These are phyloP conservation scores for Nemania diffusa DNA, from an alignment of 2,329 filamentous ascomycete genomes.

Conservation along the genomic window DNA sequence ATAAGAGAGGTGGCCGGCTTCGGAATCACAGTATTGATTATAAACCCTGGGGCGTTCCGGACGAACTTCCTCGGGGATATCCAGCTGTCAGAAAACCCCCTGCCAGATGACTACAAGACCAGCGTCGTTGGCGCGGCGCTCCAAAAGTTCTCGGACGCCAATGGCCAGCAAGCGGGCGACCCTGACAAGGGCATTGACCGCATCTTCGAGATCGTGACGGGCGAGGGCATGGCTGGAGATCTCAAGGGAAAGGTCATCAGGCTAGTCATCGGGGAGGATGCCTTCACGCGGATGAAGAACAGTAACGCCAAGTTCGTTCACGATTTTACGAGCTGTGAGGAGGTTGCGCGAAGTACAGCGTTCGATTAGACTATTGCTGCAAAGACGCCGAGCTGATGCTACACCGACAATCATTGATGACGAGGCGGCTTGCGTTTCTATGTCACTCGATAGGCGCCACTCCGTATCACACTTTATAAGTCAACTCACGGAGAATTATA, in stretches of 20 bases:
- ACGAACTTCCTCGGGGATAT: constrained; percentile 53
- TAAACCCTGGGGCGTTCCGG: constrained; percentile 56
- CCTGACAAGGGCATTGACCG: constrained; percentile 50
- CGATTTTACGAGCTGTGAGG: constrained; percentile 40
- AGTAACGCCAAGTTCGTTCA: constrained; percentile 38
- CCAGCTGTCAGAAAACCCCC: constrained; percentile 23
- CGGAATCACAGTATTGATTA: constrained; percentile 52
- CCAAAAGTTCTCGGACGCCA: constrained; percentile 29
- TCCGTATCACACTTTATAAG: no score
- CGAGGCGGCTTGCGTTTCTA: no score
- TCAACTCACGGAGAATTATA: no score
- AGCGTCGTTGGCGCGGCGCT: constrained; percentile 30
- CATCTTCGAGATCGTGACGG: constrained; percentile 53
- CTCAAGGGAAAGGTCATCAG: constrained; percentile 50
- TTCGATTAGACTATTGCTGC: constrained; percentile 16
- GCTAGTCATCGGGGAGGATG: constrained; percentile 53
- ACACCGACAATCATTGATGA: no score
- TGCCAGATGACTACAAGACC: constrained; percentile 42
- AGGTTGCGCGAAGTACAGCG: constrained; percentile 40
- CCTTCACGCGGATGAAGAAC: constrained; percentile 38
- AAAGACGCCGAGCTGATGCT: neutral
- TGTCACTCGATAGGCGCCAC: no score
- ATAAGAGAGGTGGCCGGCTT: constrained; percentile 51
- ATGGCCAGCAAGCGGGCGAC: constrained; percentile 48
- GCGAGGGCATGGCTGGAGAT: constrained; percentile 47